Conservation (phyloP, 805 yeast genomes). For the Teunomyces stri region DNA sequence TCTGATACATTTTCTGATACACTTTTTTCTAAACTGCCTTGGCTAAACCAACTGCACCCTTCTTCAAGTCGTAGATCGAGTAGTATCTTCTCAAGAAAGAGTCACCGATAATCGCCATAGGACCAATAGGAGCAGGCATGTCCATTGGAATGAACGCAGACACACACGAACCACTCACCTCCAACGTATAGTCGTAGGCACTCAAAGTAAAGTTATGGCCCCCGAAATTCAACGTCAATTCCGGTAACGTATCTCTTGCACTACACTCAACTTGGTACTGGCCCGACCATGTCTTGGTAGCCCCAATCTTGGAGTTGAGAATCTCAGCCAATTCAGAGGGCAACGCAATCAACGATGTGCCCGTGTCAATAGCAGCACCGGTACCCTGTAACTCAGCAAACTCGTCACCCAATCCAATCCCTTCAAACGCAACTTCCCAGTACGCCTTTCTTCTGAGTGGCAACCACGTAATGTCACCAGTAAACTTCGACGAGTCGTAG, state of each 20-base stretch:
- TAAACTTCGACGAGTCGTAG: constrained; percentile 68
- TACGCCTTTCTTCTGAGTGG: constrained; percentile 99
- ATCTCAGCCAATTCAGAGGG: constrained; percentile 96
- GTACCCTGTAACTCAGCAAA: constrained; percentile 75
- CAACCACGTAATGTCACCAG: constrained; percentile 88
- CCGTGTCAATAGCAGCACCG: constrained; percentile 98
- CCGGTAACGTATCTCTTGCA: constrained; percentile 80
- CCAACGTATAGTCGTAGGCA: constrained; percentile 91
- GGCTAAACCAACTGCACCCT: constrained; percentile 94
- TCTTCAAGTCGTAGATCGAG: constrained; percentile 88
- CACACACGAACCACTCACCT: constrained; percentile 91
- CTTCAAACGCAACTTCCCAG: constrained; percentile 96
- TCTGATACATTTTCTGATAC: neutral
- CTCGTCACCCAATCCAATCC: constrained; percentile 89
- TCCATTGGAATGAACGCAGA: constrained; percentile 97
- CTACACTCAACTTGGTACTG: constrained; percentile 94
- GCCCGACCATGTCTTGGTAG: constrained; percentile 95
- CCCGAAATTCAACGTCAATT: constrained; percentile 82
- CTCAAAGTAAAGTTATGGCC: constrained; percentile 90
- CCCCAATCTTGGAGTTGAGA: constrained; percentile 93
- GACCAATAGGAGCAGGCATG: constrained; percentile 95
- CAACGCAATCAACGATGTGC: constrained; percentile 92
- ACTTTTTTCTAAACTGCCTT: constrained; percentile 46
- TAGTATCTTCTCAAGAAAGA: constrained; percentile 95
- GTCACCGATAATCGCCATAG: constrained; percentile 94